Conservation (phyloP, 805 yeast genomes). For the Ogataea nitratoaversa region DNA sequence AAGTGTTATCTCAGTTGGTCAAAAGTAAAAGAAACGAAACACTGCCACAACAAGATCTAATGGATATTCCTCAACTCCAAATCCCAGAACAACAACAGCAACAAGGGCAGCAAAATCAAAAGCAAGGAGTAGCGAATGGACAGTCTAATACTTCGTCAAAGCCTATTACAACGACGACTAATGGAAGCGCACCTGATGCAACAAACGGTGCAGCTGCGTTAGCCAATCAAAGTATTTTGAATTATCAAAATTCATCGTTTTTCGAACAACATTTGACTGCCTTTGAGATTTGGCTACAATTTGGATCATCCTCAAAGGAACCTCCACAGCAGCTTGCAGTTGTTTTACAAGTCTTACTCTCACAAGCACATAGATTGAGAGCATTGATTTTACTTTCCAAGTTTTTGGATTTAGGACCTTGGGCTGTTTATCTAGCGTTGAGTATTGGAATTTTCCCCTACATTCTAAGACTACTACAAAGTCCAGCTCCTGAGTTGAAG, state of each 20-base stretch:
- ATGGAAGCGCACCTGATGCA: neutral
- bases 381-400: conserved; percentile 81
- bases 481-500: conserved; percentile 92
- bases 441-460: conserved; percentile 96
- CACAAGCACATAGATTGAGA: conserved; percentile 89
- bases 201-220: conserved; percentile 3
- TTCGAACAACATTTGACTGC: conserved; percentile 96
- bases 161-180: conserved; percentile 1
- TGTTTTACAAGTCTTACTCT: conserved; percentile 83
- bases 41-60: conserved; percentile 15
- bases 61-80: conserved; percentile 30
- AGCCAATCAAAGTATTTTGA: conserved; percentile 27
- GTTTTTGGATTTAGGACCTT: conserved; percentile 91
- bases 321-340: conserved; percentile 96
- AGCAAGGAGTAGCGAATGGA: neutral
- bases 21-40: conserved; percentile 31
- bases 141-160: neutral
- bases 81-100: conserved; percentile 18
- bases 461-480: conserved; percentile 80
- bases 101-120: conserved; percentile 4
- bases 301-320: conserved; percentile 75
- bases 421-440: conserved; percentile 92
- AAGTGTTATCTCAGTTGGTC: conserved; percentile 72
- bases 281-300: conserved; percentile 92
- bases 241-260: conserved; percentile 86